phyloP scores from a whole-genome alignment of 179 eudicot genomes.

The Spinacia oleracea region DNA sequence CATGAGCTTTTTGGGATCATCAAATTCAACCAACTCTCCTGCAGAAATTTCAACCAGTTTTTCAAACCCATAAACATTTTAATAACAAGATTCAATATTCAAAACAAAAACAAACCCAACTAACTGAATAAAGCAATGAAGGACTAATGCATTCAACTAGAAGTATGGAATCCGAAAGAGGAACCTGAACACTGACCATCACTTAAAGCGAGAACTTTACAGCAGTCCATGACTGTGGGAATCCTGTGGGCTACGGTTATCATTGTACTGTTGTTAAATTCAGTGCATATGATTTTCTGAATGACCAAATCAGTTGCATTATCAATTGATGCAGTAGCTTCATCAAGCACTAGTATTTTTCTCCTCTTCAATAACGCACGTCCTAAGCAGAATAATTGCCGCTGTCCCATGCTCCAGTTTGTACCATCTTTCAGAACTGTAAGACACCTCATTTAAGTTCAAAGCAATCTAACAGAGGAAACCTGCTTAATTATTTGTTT shows the following conservation, averaged over 20 bases:
- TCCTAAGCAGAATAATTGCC: slow-evolving; percentile 28
- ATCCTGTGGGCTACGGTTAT: slow-evolving; percentile 31
- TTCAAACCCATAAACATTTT: not conserved
- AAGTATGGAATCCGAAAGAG: not conserved
- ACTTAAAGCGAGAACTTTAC: slow-evolving; percentile 24
- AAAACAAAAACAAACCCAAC: not conserved
- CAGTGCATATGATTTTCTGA: slow-evolving; percentile 20
- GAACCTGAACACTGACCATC: slow-evolving; percentile 4
- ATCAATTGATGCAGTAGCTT: slow-evolving; percentile 31
- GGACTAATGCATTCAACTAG: not conserved
- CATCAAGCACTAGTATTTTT: slow-evolving; percentile 24
- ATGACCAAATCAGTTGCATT: slow-evolving; percentile 23
- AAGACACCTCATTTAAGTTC: not conserved
- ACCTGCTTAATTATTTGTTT: not conserved
- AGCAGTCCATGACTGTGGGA: slow-evolving; percentile 25
- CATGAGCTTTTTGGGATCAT: slow-evolving; percentile 21
- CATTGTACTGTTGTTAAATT: slow-evolving; percentile 19
- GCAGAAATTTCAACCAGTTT: slow-evolving; percentile 1
- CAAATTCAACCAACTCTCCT: slow-evolving; percentile 26
- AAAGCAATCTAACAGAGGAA: not conserved
- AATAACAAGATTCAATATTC: not conserved
- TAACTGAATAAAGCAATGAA: not conserved
- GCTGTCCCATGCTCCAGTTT: slow-evolving; percentile 32
- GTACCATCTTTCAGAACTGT: slow-evolving; percentile 23
- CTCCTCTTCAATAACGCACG: slow-evolving; percentile 24